Evolutionary conservation across 2,329 filamentous ascomycete species (phyloP), one percentile per base, ranked within the genome.

Genomic region (Pezicula carpinea): DNA sequence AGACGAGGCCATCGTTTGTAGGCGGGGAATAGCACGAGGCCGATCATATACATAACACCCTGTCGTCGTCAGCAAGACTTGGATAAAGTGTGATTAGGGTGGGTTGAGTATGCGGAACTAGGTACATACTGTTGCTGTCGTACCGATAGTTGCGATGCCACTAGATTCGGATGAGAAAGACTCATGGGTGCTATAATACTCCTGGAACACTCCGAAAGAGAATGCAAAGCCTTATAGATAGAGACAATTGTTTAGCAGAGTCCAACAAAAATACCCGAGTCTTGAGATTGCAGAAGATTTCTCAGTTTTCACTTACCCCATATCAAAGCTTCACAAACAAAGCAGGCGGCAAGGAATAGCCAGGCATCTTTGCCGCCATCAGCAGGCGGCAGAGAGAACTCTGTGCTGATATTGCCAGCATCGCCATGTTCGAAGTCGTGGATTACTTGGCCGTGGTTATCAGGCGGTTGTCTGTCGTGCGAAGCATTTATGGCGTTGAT

Each of bases 301-400:
- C n/a, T n/a, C n/a, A n/a, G n/a, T n/a, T n/a, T n/a, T n/a, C n/a
- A 34, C 61, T 51, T 52, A 74, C 73, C 74, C 75, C 73, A 79
- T n/a, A 77, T 67, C 15, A 77, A 61, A 19, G 71, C 66, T 47
- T 81, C 75, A 11, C 79, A 64, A 45, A 76, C 61, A 53, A 76
- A 78, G 51, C 72, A 73, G 2, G 66, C 68, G 14, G 65, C 64
- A 19, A 79, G 59, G 44, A 76, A 74, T 3, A 75, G 50, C 69
- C 72, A 77, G 3, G 76, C 74, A 43, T 70, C 67, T 56, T 66
- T 73, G 0, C 75, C 76, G 3, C 64, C 58, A 56, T 78, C 75
- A 2, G 67, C 66, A 8, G 62, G 66, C 3, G 73, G 69, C 10
- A 77, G 58, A 7, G 63, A 56, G 44, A 61, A 64, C 19, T 61